Evolutionary conservation across 108 stramenopile species (phyloP), one percentile per base, ranked within the genome.

Genomic region (Aureococcus anophagefferens): DNA sequence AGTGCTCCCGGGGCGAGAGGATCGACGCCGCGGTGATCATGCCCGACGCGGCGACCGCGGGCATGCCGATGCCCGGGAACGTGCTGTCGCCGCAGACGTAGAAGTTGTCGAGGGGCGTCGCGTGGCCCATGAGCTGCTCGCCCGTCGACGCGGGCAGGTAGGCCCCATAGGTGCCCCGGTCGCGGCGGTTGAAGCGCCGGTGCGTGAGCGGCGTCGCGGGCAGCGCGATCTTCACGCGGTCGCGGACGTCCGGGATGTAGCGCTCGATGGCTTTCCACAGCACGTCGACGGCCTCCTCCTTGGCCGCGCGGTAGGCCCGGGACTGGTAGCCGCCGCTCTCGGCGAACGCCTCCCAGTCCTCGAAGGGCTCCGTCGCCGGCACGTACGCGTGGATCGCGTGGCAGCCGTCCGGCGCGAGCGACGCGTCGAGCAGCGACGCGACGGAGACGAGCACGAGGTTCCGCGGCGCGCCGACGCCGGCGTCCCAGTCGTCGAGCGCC

Each of bases 321-420:
- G 40, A 44, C 40, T 44, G 40, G 40, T 44, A 44, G 40, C 89
- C 81, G 33, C 89, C 84, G 40, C 78, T 80, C 33, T 89, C 80
- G 67, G 93, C 89, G 71, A 94, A 67, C 0, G 89, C 87, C 63
- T 90, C 89, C 93, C 93, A 96, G 64, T 80, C 79, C 66, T 88
- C 91, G 74, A 89, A 96, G 33, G 82, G 80, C 67, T 90, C 93
- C 63, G 90, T 94, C 21, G 89, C 94, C 21, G 94, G 90, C 3
- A 89, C 87, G 75, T 94, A 94, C 4, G 92, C 92, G 78, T 94
- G 93, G 11, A 96, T 68, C n/a, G 92, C 92, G 75, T 96, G 94
- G 62, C 91, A 88, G 16, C 93, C 93, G 68, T 83, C 82, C 14
- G 94, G 94, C 30, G 94, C 94, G 29, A 96, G 65, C 0, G 84